Evolutionary conservation across 768 basidiomycete species (phyloP), one percentile per base, ranked within the genome.

Genomic region (Boletus pseudopeckii): DNA sequence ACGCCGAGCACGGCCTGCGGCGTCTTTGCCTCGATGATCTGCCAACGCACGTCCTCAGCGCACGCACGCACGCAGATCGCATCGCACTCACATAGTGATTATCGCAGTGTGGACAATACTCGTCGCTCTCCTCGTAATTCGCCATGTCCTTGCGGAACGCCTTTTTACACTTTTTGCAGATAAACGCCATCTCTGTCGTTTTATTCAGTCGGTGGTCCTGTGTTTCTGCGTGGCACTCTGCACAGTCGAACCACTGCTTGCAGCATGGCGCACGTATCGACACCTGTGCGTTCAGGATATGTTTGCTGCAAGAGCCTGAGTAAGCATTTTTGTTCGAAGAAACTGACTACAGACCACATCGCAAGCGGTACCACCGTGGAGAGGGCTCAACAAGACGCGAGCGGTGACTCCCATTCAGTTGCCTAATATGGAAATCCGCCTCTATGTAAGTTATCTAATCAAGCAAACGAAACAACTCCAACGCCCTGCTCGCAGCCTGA

Each of bases 91-190:
- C 97, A 69, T 95, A 99, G 67, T 95, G 95, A 68, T 98, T 98
- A 72, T 98, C 97, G 67, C 97, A 98, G 71, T 97, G 89, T 0
- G 96, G 97, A 68, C 97, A 98, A 68, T 86, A 98, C 72, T 99
- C 97, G 68, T 98, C 95, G 65, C 92, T 93, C 69, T 99, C 96
- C 63, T 98, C 96, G 64, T 92, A 98, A 7, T 71, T 72, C 0
- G 77, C 58, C 92, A 98, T 94, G 71, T 98, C 93, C 75, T 99
- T 98, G 59, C 95, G 75, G 67, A 99, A 98, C 5, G 92, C 93
- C 74, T 96, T 97, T 71, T 90, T 91, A 76, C 90, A 92, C 71
- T 92, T 92, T 68, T 92, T 92, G 74, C 90, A 92, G 53, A 81
- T 72, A 65, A 92, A 91, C 6, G 73, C 72, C 90, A 92, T 91